phyloP scores from a whole-genome alignment of 805 yeast species.

The Hanseniaspora valbyensis region DNA sequence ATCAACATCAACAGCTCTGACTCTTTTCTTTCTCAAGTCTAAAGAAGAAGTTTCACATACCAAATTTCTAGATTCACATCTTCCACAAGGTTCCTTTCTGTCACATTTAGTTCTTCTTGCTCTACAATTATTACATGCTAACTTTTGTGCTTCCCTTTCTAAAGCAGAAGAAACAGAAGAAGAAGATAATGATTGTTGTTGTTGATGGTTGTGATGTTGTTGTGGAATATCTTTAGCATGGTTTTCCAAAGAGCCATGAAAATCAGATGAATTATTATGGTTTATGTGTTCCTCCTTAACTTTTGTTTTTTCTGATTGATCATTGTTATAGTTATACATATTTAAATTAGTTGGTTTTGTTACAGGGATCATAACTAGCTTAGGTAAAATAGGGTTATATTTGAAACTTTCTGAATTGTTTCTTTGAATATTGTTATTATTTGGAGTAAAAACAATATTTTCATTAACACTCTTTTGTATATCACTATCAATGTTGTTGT shows the following conservation, averaged over 20 bases:
- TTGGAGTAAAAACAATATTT: not conserved
- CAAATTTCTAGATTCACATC: slow-evolving; percentile 35
- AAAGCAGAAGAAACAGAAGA: not conserved
- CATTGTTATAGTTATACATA: not conserved
- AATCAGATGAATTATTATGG: not conserved
- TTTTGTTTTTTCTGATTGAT: not conserved
- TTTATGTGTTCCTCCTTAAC: not conserved
- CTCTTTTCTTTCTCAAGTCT: slow-evolving; percentile 43
- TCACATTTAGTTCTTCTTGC: slow-evolving; percentile 38
- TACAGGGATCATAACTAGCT: not conserved
- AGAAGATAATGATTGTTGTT: too few species aligned
- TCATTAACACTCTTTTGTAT: not conserved
- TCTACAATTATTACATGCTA: slow-evolving; percentile 30
- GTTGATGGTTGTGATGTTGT: too few species aligned
- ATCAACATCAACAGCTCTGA: slow-evolving; percentile 41
- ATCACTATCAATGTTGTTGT: not conserved
- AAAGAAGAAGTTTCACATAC: slow-evolving; percentile 39
- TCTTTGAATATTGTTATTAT: not conserved
- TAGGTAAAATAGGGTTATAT: not conserved
- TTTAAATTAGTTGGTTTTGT: not conserved
- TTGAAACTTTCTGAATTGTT: not conserved
- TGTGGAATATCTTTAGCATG: not conserved
- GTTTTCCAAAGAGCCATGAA: not conserved
- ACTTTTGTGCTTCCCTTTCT: slow-evolving; percentile 19
- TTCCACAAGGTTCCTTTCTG: slow-evolving; percentile 38